These are phyloP conservation scores for Teratosphaeria pseudoeucalypti DNA, from an alignment of 2,329 filamentous ascomycete species.

Conservation along the genomic window DNA sequence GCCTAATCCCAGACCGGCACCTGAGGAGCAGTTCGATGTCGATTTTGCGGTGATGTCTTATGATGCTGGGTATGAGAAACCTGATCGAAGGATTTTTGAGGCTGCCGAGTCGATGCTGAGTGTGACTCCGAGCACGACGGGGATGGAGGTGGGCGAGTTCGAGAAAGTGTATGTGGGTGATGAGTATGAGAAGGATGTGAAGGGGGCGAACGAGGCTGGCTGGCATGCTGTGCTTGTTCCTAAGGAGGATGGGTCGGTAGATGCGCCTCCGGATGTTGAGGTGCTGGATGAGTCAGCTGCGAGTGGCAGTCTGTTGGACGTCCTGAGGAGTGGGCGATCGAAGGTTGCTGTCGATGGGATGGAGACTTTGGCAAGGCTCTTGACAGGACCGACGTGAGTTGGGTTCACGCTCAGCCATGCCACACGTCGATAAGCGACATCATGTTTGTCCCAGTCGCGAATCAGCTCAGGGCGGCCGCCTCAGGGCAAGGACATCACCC, in stretches of 20 bases:
- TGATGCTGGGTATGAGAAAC: constrained; percentile 52
- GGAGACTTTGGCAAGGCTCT: neutral
- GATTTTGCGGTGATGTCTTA: constrained; percentile 54
- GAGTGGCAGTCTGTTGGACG: neutral
- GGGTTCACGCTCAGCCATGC: neutral
- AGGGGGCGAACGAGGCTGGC: constrained; percentile 37
- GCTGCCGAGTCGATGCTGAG: constrained; percentile 40
- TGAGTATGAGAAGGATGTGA: constrained; percentile 41
- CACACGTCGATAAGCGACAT: neutral
- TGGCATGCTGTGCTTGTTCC: constrained; percentile 39
- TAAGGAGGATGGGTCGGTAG: constrained; percentile 14
- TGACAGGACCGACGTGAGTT: neutral
- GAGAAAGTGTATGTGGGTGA: constrained; percentile 46
- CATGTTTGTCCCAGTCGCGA: neutral
- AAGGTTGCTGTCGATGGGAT: neutral
- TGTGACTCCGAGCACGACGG: constrained; percentile 17
- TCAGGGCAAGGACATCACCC: constrained; percentile 52
- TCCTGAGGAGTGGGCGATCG: neutral
- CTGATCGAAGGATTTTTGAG: constrained; percentile 45
- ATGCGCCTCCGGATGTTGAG: neutral
- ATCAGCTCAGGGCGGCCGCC: neutral
- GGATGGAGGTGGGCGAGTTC: constrained; percentile 18
- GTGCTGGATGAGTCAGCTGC: neutral
- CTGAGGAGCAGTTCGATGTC: constrained; percentile 28
- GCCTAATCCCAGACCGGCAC: neutral